phyloP scores from a whole-genome alignment of 2,329 filamentous ascomycete species.

The Penicillium polonicum region DNA sequence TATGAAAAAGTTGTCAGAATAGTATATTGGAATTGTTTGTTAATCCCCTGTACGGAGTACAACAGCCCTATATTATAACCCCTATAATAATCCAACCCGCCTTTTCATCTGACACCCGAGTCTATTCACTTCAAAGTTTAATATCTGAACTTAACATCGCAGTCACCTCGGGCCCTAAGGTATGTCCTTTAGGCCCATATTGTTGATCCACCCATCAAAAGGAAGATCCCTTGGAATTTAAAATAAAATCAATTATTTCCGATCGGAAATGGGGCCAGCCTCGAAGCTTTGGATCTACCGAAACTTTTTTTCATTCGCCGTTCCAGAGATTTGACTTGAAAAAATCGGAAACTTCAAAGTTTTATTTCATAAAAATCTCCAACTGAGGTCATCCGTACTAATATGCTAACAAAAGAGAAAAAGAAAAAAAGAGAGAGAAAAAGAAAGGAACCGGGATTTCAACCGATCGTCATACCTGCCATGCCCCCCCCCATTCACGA shows the following conservation, averaged over 20 bases:
- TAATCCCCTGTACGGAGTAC: neutral
- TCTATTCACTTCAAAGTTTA: slow-evolving; percentile 7
- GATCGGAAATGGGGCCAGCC: neutral
- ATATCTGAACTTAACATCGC: neutral
- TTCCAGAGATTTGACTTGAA: neutral
- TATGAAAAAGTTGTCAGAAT: neutral
- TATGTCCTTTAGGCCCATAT: slow-evolving; percentile 3
- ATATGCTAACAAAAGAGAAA: neutral
- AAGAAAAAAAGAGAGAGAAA: neutral
- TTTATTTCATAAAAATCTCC: neutral
- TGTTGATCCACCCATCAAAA: slow-evolving; percentile 8
- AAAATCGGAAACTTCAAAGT: neutral
- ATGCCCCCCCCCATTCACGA: slow-evolving; percentile 7
- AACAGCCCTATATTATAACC: neutral
- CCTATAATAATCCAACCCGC: neutral
- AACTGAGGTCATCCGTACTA: neutral
- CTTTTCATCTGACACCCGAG: neutral
- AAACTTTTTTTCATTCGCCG: neutral
- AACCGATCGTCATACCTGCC: slow-evolving; percentile 16
- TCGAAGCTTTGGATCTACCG: neutral
- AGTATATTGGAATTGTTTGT: neutral
- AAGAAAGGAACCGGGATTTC: neutral
- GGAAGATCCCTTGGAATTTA: neutral
- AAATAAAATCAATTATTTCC: too few species aligned
- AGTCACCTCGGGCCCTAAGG: slow-evolving; percentile 12